Evolutionary conservation across 495 filamentous ascomycete genomes (phyloP).

Genomic region (Podospora bellae-mahoneyi): DNA sequence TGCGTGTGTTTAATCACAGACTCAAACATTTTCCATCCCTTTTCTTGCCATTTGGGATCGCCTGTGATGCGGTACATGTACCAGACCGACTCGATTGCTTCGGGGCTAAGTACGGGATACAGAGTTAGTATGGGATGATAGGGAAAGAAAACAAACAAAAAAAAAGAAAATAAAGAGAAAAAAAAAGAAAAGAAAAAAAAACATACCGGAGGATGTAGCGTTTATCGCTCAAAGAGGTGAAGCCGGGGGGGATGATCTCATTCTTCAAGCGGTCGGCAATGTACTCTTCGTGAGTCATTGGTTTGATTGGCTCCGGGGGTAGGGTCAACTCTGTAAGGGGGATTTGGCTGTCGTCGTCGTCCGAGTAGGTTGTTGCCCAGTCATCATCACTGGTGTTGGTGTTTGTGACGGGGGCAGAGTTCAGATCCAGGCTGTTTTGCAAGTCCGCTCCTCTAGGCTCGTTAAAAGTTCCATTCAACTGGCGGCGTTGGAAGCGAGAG

Average conservation of each 20-base stretch:
- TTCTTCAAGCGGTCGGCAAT: slow-evolving; percentile 55
- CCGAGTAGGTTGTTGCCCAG: background rate
- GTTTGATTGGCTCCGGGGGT: slow-evolving; percentile 35
- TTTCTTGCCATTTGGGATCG: slow-evolving; percentile 72
- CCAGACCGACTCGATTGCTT: slow-evolving; percentile 93
- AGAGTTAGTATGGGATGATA: slow-evolving; percentile 17
- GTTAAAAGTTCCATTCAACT: background rate
- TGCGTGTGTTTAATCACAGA: slow-evolving; percentile 64
- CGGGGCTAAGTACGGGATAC: slow-evolving; percentile 55
- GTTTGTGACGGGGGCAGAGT: background rate
- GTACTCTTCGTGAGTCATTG: slow-evolving; percentile 61
- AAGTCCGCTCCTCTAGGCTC: background rate
- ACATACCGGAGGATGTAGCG: slow-evolving; percentile 76
- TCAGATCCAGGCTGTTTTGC: slow-evolving; percentile 8
- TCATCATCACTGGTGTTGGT: slow-evolving; percentile 21
- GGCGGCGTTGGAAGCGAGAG: background rate
- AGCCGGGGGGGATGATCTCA: slow-evolving; percentile 65
- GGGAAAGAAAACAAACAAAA: background rate
- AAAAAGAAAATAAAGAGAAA: slow-evolving; percentile 3
- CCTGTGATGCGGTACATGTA: slow-evolving; percentile 94
- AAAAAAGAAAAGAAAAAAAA: background rate
- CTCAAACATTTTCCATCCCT: slow-evolving; percentile 89
- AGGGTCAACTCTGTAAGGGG: slow-evolving; percentile 12
- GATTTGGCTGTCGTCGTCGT: background rate
- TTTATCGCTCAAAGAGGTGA: slow-evolving; percentile 53